Conservation (phyloP, 192 early-diverging fungal species). For the Podila epicladia region DNA sequence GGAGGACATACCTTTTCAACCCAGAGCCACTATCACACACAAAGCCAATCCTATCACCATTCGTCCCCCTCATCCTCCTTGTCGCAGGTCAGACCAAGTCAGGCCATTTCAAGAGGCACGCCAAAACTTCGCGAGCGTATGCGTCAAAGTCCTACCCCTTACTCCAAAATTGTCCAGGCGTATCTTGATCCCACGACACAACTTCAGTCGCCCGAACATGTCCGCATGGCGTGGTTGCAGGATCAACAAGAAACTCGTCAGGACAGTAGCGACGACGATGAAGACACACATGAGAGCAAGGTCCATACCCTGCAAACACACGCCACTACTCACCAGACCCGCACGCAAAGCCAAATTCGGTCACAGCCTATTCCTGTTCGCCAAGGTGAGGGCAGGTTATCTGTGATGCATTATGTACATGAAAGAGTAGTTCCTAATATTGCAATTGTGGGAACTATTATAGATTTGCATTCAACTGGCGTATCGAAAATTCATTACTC, state of each 20-base stretch:
- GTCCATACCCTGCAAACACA: neutral
- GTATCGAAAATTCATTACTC: no score
- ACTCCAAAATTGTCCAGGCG: constrained; percentile 37
- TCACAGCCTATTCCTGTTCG: no score
- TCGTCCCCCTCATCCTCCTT: constrained; percentile 18
- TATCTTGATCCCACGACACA: constrained; percentile 31
- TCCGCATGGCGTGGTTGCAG: constrained; percentile 40
- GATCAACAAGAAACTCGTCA: constrained; percentile 31
- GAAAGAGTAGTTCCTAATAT: no score
- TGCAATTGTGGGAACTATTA: no score
- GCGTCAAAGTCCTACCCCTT: constrained; percentile 38
- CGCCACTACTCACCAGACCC: neutral
- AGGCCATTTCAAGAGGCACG: constrained; percentile 2
- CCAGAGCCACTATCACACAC: neutral
- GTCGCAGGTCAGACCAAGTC: constrained; percentile 12
- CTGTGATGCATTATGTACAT: no score
- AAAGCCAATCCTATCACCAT: constrained; percentile 11
- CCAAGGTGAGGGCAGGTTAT: no score
- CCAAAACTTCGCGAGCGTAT: constrained; percentile 44
- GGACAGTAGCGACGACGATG: constrained; percentile 44
- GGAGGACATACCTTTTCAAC: neutral
- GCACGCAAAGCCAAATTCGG: neutral
- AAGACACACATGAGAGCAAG: neutral
- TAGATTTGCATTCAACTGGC: no score
- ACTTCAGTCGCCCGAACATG: constrained; percentile 22